Evolutionary conservation across 2,329 filamentous ascomycete species (phyloP).

Genomic region (Albifimbria verrucaria): DNA sequence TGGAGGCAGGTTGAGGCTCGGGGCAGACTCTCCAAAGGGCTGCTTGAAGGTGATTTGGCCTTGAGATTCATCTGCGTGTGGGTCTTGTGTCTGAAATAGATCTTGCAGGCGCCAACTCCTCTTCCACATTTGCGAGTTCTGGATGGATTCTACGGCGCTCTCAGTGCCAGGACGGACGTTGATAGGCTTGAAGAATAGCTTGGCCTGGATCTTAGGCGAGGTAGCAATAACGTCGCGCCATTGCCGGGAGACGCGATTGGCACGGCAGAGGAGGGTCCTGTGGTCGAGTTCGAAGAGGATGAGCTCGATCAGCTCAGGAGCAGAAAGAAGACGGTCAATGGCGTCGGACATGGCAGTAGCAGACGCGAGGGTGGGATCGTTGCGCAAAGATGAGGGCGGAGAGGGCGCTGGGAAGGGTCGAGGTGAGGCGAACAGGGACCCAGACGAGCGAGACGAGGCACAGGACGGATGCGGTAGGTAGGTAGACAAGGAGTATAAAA

Average conservation of each 20-base stretch:
- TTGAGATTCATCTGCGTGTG: conserved; percentile 1
- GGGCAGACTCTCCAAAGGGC: neutral
- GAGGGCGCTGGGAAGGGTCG: no score
- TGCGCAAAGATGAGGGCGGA: no score
- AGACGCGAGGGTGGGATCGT: no score
- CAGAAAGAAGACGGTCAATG: neutral
- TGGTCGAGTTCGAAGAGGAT: neutral
- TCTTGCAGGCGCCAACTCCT: conserved; percentile 3
- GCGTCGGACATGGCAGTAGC: neutral
- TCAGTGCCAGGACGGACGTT: neutral
- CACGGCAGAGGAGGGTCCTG: neutral
- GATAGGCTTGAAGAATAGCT: conserved; percentile 3
- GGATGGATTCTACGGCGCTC: neutral
- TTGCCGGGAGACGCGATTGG: conserved; percentile 1
- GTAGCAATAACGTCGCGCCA: conserved; percentile 5
- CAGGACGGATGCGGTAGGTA: no score
- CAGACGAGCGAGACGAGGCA: no score
- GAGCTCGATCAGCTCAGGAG: neutral
- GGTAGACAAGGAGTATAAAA: no score
- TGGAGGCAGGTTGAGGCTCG: neutral
- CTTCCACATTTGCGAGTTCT: conserved; percentile 2
- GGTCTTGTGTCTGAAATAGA: conserved; percentile 3
- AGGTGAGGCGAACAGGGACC: no score
- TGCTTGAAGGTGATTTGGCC: neutral
- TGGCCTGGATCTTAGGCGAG: conserved; percentile 3